Evolutionary conservation across 805 yeast genomes (phyloP), one percentile per base, ranked within the genome.

Genomic region (Candida coquimbonensis): DNA sequence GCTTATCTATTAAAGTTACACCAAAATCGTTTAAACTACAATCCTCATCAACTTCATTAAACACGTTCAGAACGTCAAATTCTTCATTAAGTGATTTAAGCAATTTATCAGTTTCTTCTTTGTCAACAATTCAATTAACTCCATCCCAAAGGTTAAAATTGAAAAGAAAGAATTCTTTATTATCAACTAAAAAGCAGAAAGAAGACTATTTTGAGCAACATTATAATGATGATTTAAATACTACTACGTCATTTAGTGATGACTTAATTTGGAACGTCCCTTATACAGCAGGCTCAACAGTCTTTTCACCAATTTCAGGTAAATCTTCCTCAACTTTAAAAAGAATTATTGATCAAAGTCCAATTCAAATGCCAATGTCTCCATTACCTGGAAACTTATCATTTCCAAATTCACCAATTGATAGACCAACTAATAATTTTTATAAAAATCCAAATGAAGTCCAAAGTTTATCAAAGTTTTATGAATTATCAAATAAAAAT

Each of bases 231-330:
- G 67, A 66, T 43, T 71, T 70, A 26, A 44, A 44, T 27, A 43
- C 19, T n/a, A 9, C 43, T 26, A 56, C 36, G 9, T 40, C 47
- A 25, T 59, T 68, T 25, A 72, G 66, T 36, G 71, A 69, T 46
- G 62, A 70, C 0, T 43, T 68, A 14, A 72, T 75, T 45, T 77
- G 74, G 69, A 76, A 77, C 50, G 78, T 77, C 11, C 82, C 82
- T 9, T 68, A 68, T 58, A 74, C 81, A 1, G 50, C 48, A 21
- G 51, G 54, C 5, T n/a, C 55, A 6, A 44, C 53, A 3, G 36
- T 55, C 4, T 55, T 59, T 39, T 50, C 55, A 9, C 57, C 62
- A 14, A 33, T 44, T 7, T 53, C 57, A 3, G 62, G 62, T 2
- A 55, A 58, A 37, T 53, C 61, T 2, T 42, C 63, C 1, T 33